These are phyloP conservation scores for Aspergillus niger DNA, from an alignment of 2,329 filamentous ascomycete species.

Conservation along the genomic window DNA sequence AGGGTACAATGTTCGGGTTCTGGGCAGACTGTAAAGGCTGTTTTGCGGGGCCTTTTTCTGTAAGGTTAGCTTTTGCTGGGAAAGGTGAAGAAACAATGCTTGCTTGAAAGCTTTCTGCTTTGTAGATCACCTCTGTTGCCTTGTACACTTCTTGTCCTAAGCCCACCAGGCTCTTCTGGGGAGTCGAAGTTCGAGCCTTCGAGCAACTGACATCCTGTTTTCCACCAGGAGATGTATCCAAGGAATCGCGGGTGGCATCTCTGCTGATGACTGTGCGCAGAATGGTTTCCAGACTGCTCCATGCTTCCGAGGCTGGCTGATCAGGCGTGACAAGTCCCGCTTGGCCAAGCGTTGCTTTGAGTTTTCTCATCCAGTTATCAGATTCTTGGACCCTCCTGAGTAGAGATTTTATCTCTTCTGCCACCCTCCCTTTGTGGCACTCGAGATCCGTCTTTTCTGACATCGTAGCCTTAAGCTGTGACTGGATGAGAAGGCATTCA, in stretches of 20 bases:
- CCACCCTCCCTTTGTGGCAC: constrained; percentile 22
- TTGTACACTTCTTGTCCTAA: constrained; percentile 11
- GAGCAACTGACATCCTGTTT: neutral
- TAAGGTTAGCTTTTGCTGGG: neutral
- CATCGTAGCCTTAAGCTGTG: constrained; percentile 16
- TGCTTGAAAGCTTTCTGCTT: constrained; percentile 20
- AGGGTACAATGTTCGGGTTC: constrained; percentile 33
- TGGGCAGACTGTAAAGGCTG: neutral
- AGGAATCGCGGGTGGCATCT: neutral
- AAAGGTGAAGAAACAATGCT: constrained; percentile 13
- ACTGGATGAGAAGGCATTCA: constrained; percentile 23
- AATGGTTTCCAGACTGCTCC: constrained; percentile 22
- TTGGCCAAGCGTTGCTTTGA: constrained; percentile 24
- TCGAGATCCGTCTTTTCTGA: constrained; percentile 22
- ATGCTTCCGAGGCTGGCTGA: constrained; percentile 22
- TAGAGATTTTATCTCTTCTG: constrained; percentile 28
- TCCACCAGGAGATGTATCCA: neutral
- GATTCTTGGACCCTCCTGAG: constrained; percentile 29
- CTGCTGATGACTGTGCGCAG: constrained; percentile 13
- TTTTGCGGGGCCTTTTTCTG: neutral
- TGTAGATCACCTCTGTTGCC: constrained; percentile 23
- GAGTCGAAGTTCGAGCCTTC: neutral
- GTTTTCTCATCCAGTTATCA: constrained; percentile 26
- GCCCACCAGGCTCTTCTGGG: neutral
- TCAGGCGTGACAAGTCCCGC: constrained; percentile 17